Percentiles rank a stretch among this genome's conserved stretches.
These are phyloP conservation scores for Acer campestre DNA, from an alignment of 345 rosid species.

Conservation along the genomic window DNA sequence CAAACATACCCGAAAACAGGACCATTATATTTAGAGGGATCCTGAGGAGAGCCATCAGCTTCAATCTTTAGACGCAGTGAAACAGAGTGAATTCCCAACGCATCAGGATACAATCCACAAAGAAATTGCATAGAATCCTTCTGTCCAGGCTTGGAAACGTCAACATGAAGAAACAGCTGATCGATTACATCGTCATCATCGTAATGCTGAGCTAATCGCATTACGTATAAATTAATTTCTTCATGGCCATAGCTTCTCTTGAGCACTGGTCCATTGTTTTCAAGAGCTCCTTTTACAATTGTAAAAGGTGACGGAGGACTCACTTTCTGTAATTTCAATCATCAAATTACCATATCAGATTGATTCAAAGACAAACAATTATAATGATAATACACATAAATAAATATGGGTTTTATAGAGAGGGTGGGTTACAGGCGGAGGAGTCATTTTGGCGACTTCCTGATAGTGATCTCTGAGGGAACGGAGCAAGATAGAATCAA, in stretches of 20 bases:
- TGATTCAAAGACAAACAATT: no score
- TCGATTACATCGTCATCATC: slow-evolving; percentile 67
- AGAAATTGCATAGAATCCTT: slow-evolving; percentile 70
- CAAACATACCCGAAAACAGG: slow-evolving; percentile 73
- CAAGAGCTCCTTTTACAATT: slow-evolving; percentile 72
- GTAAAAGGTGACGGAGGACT: slow-evolving; percentile 73
- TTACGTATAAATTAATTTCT: slow-evolving; percentile 66
- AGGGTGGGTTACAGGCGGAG: slow-evolving; percentile 70
- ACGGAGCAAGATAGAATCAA: slow-evolving; percentile 76
- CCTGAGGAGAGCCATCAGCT: slow-evolving; percentile 33
- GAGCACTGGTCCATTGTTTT: slow-evolving; percentile 71
- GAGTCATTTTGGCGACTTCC: slow-evolving; percentile 83
- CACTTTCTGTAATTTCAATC: slow-evolving; percentile 58
- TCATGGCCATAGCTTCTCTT: slow-evolving; percentile 62
- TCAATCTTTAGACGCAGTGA: slow-evolving; percentile 73
- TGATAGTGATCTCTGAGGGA: slow-evolving; percentile 92
- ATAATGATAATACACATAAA: no score
- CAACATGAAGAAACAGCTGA: slow-evolving; percentile 83
- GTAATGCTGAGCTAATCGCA: slow-evolving; percentile 53
- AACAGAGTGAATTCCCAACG: slow-evolving; percentile 86
- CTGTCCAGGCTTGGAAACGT: slow-evolving; percentile 76
- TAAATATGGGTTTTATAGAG: background rate
- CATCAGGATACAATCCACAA: slow-evolving; percentile 93
- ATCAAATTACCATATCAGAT: background rate
- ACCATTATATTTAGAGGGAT: slow-evolving; percentile 61